A percentile compares a stretch with the other conserved stretches of the same genome.
These are phyloP conservation scores for Penicillium crystallinum DNA, from an alignment of 495 filamentous ascomycete species.

Conservation along the genomic window DNA sequence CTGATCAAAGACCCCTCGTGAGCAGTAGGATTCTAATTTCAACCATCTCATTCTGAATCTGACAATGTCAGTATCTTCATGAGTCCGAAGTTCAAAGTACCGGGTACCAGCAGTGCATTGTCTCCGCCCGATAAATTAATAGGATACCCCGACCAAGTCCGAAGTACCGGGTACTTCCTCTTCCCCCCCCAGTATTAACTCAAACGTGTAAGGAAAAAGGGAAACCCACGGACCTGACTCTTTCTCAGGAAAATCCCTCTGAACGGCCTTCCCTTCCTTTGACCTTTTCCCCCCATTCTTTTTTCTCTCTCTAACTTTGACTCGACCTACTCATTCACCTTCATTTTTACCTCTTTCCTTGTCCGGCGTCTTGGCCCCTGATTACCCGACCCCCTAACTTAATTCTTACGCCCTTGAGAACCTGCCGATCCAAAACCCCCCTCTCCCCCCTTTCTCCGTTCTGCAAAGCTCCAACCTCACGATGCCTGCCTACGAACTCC, in stretches of 20 bases:
- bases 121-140: neutral
- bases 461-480: slow-evolving; percentile 18
- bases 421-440: slow-evolving; percentile 9
- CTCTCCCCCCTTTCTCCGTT: slow-evolving; percentile 6
- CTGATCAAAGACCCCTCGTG: neutral
- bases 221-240: slow-evolving; percentile 11
- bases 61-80: neutral
- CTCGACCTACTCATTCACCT: slow-evolving; percentile 14
- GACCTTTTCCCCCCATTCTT: neutral
- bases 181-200: neutral
- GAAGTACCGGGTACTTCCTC: slow-evolving; percentile 7
- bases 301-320: slow-evolving; percentile 1
- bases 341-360: slow-evolving; percentile 19
- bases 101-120: neutral
- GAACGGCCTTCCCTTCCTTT: slow-evolving; percentile 14
- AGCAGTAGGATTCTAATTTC: neutral
- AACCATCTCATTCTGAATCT: slow-evolving; percentile 1
- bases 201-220: slow-evolving; percentile 6
- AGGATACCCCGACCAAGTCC: neutral
- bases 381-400: slow-evolving; percentile 4
- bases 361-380: slow-evolving; percentile 5
- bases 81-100: neutral
- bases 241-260: slow-evolving; percentile 22
- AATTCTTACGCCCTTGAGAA: slow-evolving; percentile 9
- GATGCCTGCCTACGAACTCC: slow-evolving; percentile 52